These are phyloP conservation scores for Pseudozyma sp. DNA, from an alignment of 1,284 basidiomycete genomes.

Conservation along the genomic window DNA sequence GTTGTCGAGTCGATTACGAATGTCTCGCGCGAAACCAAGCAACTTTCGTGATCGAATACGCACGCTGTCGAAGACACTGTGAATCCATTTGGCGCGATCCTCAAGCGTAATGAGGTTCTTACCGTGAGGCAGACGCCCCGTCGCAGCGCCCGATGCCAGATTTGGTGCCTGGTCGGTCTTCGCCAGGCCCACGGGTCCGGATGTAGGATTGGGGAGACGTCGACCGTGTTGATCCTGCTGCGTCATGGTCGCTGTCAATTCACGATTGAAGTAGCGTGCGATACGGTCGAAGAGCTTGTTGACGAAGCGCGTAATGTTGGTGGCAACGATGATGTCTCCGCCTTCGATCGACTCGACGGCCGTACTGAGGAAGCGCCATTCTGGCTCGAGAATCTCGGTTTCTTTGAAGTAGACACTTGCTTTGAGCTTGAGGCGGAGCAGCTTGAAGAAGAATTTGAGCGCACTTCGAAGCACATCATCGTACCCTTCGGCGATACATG, in stretches of 20 bases:
- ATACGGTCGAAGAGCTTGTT: constrained; percentile 75
- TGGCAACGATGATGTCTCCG: constrained; percentile 88
- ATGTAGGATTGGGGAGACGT: constrained; percentile 27
- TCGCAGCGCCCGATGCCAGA: constrained; percentile 13
- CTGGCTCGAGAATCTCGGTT: constrained; percentile 94
- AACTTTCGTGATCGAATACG: constrained; percentile 92
- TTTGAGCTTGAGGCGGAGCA: constrained; percentile 95
- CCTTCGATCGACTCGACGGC: constrained; percentile 89
- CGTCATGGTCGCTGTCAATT: constrained; percentile 80
- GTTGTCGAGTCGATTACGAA: constrained; percentile 86
- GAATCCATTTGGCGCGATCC: constrained; percentile 88
- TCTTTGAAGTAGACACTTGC: constrained; percentile 97
- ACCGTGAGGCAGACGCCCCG: constrained; percentile 47
- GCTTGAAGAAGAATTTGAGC: constrained; percentile 88
- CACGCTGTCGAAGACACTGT: constrained; percentile 92
- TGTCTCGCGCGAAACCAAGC: constrained; percentile 78
- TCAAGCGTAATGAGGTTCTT: constrained; percentile 77
- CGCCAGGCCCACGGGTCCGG: constrained; percentile 40
- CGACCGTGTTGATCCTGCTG: constrained; percentile 36
- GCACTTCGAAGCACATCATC: constrained; percentile 89
- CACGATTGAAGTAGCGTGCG: constrained; percentile 91
- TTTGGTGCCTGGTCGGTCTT: constrained; percentile 23
- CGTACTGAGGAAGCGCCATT: constrained; percentile 95
- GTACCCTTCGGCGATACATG: constrained; percentile 88
- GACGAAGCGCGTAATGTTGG: constrained; percentile 64